phyloP scores from a whole-genome alignment of 352 stramenopile species.

The Aphanomyces astaci region DNA sequence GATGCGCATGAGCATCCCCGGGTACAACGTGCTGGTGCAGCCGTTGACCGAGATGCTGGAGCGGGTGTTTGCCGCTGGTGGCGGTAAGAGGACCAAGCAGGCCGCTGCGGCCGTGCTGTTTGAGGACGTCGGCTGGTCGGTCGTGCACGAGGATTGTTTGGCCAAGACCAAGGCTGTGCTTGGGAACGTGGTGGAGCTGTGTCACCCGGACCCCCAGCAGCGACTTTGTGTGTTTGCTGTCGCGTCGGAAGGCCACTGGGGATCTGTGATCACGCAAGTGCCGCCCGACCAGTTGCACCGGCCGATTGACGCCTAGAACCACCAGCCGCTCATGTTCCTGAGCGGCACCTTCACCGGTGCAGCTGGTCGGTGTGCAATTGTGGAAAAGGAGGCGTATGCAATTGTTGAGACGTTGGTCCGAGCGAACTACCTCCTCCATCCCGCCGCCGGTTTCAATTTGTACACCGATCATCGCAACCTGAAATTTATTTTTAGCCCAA shows the following conservation, averaged over 20 bases:
- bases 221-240: constrained; percentile 16
- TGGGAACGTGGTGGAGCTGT: neutral
- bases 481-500: neutral
- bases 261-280: too few species aligned
- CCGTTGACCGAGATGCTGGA: neutral
- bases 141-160: too few species aligned
- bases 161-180: neutral
- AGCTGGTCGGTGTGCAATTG: neutral
- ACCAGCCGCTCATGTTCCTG: constrained; percentile 4
- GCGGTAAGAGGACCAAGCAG: constrained; percentile 6
- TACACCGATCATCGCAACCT: constrained; percentile 18
- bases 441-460: neutral
- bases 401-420: constrained; percentile 12
- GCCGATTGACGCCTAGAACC: too few species aligned
- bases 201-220: neutral
- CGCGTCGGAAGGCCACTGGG: constrained; percentile 8
- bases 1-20: neutral
- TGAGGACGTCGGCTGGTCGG: neutral
- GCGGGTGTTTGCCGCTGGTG: too few species aligned
- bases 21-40: neutral
- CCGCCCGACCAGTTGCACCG: too few species aligned
- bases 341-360: neutral
- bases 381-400: constrained; percentile 15
- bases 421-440: neutral
- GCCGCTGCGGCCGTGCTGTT: neutral